Base-by-base conservation (phyloP, 2,329 filamentous ascomycete species). In the Cladosporium oxysporum region DNA sequence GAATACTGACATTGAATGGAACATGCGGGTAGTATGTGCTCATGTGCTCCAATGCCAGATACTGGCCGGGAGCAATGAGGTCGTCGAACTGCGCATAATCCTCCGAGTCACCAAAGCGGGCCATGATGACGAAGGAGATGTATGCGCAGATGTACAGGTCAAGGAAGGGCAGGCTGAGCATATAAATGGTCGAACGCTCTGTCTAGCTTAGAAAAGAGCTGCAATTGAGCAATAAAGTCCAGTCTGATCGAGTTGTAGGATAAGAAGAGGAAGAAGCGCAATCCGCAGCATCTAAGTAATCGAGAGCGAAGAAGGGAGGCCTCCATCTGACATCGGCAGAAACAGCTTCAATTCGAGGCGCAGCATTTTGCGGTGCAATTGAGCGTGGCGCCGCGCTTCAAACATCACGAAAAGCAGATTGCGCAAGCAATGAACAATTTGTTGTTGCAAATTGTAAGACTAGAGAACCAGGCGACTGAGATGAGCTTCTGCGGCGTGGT, bases 311-410 rank as follows among this genome's bases (percentile, higher is more conserved):
- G 28, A n/a, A 8, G 26, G 52, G 52, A 33, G 52, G 52, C 52
- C 52, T 31, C 52, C 16, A 55, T 33, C 52, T 55, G 52, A 55
- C 52, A 31, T 31, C 12, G 52, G 52, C 52, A 55, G 52, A 31
- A 23, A 47, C 41, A 21, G 41, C 41, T 31, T 14, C 52, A 18
- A 33, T 2, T 28, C 23, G 49, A 29, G 52, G 52, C 52, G 52
- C 52, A 55, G 52, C 52, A 55, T 55, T 18, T 55, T 55, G 28
- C 52, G 7, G 28, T 55, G 28, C 52, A 55, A 11, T 33, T 6
- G 28, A n/a, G 29, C 18, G 52, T 29, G n/a, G 52, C 26, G 11
- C n/a, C n/a, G 29, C 29, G 12, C 52, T 55, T 33, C 6, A 5
- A 23, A 33, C 26, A 6, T 33, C 28, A 18, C 28, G n/a, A 14